Evolutionary conservation across 768 basidiomycete species (phyloP).

Genomic region (Macrocybe gigantea): DNA sequence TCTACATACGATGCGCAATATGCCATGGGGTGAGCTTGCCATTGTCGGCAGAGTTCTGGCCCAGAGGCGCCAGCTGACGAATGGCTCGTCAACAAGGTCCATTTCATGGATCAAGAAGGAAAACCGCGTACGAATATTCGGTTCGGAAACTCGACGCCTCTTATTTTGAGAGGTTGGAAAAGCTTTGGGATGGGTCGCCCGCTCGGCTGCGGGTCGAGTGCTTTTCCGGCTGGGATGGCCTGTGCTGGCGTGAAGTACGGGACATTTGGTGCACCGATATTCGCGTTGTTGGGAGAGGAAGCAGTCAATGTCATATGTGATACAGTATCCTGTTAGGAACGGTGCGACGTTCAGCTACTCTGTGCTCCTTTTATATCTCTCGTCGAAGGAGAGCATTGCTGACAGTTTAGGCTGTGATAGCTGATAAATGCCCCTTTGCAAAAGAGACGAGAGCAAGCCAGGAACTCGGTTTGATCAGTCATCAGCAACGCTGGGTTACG

Average conservation of each 20-base stretch:
- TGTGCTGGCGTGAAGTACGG: slow-evolving; percentile 42
- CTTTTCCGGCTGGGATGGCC: slow-evolving; percentile 34
- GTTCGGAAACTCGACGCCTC: slow-evolving; percentile 49
- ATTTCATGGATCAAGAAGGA: not conserved
- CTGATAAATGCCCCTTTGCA: too few relatives aligned
- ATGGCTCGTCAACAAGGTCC: not conserved
- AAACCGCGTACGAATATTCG: slow-evolving; percentile 41
- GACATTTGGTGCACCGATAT: slow-evolving; percentile 10
- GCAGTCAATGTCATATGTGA: too few relatives aligned
- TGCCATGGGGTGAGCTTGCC: slow-evolving; percentile 53
- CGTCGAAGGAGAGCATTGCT: too few relatives aligned
- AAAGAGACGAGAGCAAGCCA: too few relatives aligned
- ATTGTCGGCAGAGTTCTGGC: slow-evolving; percentile 55
- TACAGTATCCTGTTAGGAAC: too few relatives aligned
- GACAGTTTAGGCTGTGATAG: too few relatives aligned
- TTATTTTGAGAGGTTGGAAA: slow-evolving; percentile 52
- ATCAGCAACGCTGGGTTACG: too few relatives aligned
- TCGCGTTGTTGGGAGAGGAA: slow-evolving; percentile 8
- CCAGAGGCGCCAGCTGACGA: slow-evolving; percentile 45
- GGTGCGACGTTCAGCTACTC: too few relatives aligned
- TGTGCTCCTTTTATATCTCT: too few relatives aligned
- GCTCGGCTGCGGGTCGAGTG: slow-evolving; percentile 30
- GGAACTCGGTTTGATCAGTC: too few relatives aligned
- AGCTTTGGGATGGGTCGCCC: slow-evolving; percentile 28
- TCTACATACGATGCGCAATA: slow-evolving; percentile 45